These are phyloP conservation scores for Entophlyctis luteolus DNA, from an alignment of 192 early-diverging fungal species.

Conservation along the genomic window DNA sequence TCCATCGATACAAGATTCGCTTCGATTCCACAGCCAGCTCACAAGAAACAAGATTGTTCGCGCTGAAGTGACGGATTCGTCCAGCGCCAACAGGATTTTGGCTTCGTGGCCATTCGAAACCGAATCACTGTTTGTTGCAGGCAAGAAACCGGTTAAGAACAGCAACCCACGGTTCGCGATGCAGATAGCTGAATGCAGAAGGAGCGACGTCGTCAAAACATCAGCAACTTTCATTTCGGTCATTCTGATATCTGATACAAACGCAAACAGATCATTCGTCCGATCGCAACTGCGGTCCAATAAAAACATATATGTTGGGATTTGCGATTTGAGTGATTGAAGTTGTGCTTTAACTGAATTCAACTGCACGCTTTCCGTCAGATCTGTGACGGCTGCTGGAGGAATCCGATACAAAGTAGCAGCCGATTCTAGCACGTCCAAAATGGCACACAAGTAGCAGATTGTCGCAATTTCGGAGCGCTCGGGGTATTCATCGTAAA, in stretches of 20 bases:
- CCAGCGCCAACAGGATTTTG: background rate
- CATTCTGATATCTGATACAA: background rate
- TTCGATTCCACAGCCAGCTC: background rate
- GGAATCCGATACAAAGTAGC: background rate
- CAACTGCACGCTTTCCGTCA: background rate
- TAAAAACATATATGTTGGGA: background rate
- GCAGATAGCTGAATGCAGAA: background rate
- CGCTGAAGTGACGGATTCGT: background rate
- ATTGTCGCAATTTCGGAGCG: background rate
- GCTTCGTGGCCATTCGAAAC: background rate
- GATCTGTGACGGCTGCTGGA: background rate
- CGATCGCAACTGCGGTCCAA: background rate
- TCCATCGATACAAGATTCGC: background rate
- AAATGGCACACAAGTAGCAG: constrained; percentile 2
- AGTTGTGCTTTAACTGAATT: background rate
- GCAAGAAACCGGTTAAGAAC: constrained; percentile 7
- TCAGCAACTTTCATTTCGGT: background rate
- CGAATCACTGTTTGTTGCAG: background rate
- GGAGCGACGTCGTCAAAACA: background rate
- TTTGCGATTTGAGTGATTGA: background rate
- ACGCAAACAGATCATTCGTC: background rate
- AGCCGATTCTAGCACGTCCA: background rate
- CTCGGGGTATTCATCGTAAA: background rate
- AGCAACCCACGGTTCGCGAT: background rate
- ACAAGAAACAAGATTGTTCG: background rate